Base-by-base conservation (phyloP, 306 rosid species). In the Trichosanthes cucumerina region DNA sequence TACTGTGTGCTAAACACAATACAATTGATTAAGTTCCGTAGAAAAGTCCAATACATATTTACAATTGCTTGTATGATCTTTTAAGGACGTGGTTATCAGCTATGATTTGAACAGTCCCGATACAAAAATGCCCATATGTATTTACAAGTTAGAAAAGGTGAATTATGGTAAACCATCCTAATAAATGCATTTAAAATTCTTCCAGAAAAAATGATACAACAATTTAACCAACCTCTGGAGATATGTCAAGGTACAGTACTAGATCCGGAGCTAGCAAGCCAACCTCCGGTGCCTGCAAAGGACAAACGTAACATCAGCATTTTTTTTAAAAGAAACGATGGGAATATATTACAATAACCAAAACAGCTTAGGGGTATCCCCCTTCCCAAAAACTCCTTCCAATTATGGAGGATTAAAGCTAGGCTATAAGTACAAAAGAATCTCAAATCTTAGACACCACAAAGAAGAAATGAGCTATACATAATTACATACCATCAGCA, bases 191-290 rank as follows among this genome's bases (percentile, higher is more conserved):
- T 70, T 44, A 71, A 71, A 43, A 23, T 73, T 73, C 16, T 73
- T 73, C 60, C 57, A 19, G 1, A 36, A 71, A 23, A 44, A 24
- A 46, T 71, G 76, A 24, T 73, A 18, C 9, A 47, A 15, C 7
- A 26, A 41, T 47, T 69, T 71, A 7, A 72, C 77, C 41, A 28
- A 89, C 98, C 89, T 95, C 96, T 15, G 97, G 98, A 66, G 91
- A 87, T 81, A 95, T 92, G 81, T 92, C 91, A 65, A 95, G 97
- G 89, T 84, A 92, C 69, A 91, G 39, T 26, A 89, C 96, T 44
- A 90, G 66, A 76, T 95, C 98, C 69, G 98, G 97, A 83, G 96
- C 89, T 65, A 87, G 84, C 83, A 95, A 80, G 39, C 98, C 98
- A 78, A 77, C 83, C 87, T 95, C 98, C 16, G 98, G 97, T 64